Base-by-base conservation (phyloP, 768 basidiomycete genomes). In the Tulasnella sp. region DNA sequence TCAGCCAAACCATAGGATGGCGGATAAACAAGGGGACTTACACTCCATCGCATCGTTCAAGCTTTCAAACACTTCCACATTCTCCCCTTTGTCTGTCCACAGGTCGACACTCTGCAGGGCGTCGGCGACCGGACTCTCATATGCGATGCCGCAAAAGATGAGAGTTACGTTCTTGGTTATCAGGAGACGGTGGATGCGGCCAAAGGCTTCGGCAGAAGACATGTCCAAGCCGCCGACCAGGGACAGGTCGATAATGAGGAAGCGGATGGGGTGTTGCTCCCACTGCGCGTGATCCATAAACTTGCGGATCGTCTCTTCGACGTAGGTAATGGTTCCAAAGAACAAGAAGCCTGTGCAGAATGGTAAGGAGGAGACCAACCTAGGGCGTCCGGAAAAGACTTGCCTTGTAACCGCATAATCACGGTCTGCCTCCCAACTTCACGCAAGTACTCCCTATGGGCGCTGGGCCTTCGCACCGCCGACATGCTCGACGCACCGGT, bases 11-110 rank as follows among this genome's bases (percentile, higher is more conserved):
- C 14, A 8, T 6, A 1, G 14, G 2, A 9, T 12, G 39, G 42
- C 58, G 19, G 21, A 39, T 43, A 46, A 34, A 42, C 45, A n/a
- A n/a, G n/a, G 59, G 43, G 14, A 73, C 85, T 67, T 65, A 87
- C 86, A 94, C 69, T 98, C 94, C 74, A 97, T 78, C 0, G 90
- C 93, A 61, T 96, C 89, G 63, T 85, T 92, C 63, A 92, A 74
- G 6, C 79, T 82, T 56, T 75, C 74, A 63, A 96, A 92, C 14
- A 87, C 66, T 70, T 93, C 90, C 12, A 96, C 90, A 4, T 80
- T 76, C 0, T 78, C 76, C 21, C 81, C 77, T n/a, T 80, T 78
- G 36, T 69, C 68, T 4, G 68, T 65, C 73, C 96, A 76, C 1
- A 97, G 76, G 6, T 82, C 84, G 0, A 94, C 93, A 55, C 80